These are phyloP conservation scores for Phytomonas francai DNA, from an alignment of 208 protist genomes.

Conservation along the genomic window DNA sequence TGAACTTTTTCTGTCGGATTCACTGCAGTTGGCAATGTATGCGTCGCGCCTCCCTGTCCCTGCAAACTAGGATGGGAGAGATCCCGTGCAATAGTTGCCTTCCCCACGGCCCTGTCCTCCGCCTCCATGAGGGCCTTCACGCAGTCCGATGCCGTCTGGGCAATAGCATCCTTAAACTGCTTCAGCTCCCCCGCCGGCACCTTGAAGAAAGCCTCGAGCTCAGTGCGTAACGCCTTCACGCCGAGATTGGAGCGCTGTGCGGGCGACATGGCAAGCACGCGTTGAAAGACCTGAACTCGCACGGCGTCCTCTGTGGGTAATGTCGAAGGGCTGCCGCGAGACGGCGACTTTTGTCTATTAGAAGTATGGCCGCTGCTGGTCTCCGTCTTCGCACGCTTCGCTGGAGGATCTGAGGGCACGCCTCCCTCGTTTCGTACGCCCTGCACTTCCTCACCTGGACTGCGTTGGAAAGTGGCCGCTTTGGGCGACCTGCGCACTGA, in stretches of 20 bases:
- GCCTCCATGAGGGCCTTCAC: conserved; percentile 49
- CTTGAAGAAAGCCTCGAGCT: conserved; percentile 44
- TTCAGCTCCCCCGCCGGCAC: conserved; percentile 34
- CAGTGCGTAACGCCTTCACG: conserved; percentile 51
- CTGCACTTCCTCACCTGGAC: background rate
- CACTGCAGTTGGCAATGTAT: background rate
- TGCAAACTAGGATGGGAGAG: background rate
- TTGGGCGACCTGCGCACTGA: background rate
- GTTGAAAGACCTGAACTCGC: conserved; percentile 56
- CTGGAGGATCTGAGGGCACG: background rate
- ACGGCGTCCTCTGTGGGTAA: conserved; percentile 45
- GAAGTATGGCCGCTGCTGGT: background rate
- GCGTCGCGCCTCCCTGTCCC: background rate
- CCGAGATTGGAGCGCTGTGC: conserved; percentile 44
- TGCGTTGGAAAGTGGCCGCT: background rate
- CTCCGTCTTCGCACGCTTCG: conserved; percentile 15
- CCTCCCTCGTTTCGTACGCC: background rate
- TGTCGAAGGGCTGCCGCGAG: background rate
- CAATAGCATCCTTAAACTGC: conserved; percentile 46
- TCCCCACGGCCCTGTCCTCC: conserved; percentile 25
- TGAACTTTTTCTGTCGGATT: background rate
- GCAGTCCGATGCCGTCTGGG: conserved; percentile 54
- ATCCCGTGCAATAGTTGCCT: background rate
- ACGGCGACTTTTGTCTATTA: conserved; percentile 6
- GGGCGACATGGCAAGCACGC: conserved; percentile 39